Conservation (phyloP, 2,329 filamentous ascomycete species). For the Podosphaera fusca region DNA sequence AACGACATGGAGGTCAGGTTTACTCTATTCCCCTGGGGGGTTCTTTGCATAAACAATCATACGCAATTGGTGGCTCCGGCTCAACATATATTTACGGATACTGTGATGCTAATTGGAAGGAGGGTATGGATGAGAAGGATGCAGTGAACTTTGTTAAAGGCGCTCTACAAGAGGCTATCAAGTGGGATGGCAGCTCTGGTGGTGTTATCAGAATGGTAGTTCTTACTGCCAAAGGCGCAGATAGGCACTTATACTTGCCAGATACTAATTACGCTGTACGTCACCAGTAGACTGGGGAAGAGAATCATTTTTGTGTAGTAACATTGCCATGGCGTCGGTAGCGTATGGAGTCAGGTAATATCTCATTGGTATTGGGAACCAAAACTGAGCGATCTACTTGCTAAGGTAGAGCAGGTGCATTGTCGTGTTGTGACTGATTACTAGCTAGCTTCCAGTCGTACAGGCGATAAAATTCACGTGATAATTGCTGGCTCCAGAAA, state of each 20-base stretch:
- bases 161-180: slow-evolving; percentile 80
- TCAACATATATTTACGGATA: slow-evolving; percentile 99
- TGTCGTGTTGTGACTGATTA: too few species aligned
- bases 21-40: slow-evolving; percentile 94
- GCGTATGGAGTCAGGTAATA: too few species aligned
- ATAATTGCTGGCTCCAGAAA: not conserved
- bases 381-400: not conserved
- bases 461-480: not conserved
- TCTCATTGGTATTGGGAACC: too few species aligned
- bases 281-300: slow-evolving; percentile 28
- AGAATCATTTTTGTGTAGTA: slow-evolving; percentile 4
- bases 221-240: slow-evolving; percentile 67
- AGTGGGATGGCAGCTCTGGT: slow-evolving; percentile 97
- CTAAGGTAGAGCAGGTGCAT: not conserved
- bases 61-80: slow-evolving; percentile 85
- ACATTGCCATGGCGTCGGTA: too few species aligned
- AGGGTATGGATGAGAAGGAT: slow-evolving; percentile 80
- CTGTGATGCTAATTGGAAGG: slow-evolving; percentile 88
- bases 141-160: slow-evolving; percentile 86
- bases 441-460: not conserved
- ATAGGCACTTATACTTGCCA: slow-evolving; percentile 85
- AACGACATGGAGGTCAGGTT: slow-evolving; percentile 83
- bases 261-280: slow-evolving; percentile 51
- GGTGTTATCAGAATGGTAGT: slow-evolving; percentile 98
- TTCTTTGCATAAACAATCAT: slow-evolving; percentile 90